These are phyloP conservation scores for Mrakia hoshinonis DNA, from an alignment of 768 basidiomycete species.

Conservation along the genomic window DNA sequence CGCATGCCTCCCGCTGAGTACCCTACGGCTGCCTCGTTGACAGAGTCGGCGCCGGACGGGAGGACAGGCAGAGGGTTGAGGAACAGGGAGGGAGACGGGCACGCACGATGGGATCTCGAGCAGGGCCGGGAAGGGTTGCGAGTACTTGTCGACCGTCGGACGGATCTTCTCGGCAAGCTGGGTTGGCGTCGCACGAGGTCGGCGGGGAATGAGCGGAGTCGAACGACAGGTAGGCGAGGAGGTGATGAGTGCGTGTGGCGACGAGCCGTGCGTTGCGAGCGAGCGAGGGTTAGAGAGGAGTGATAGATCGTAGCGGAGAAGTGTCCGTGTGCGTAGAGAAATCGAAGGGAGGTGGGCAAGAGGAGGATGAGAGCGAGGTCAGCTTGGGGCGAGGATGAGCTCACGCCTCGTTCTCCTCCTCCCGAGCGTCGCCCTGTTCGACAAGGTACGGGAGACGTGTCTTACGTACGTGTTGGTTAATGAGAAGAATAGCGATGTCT, in stretches of 20 bases:
- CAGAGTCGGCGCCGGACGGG: not conserved
- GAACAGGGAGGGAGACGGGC: not conserved
- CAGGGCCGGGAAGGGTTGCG: constrained; percentile 89
- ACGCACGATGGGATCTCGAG: constrained; percentile 92
- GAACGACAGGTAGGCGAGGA: not conserved
- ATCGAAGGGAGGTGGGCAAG: not conserved
- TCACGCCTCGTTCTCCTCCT: not conserved
- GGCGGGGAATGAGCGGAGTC: too few species aligned
- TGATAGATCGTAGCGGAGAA: not conserved
- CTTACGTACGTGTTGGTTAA: constrained; percentile 86
- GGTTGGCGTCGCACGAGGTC: too few species aligned
- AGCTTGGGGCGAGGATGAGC: not conserved
- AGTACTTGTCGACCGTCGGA: constrained; percentile 86
- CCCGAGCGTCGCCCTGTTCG: too few species aligned
- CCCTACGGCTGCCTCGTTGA: too few species aligned
- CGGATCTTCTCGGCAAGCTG: constrained; percentile 97
- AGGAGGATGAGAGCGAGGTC: not conserved
- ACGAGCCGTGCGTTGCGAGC: not conserved
- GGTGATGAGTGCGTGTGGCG: not conserved
- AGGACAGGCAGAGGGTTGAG: not conserved
- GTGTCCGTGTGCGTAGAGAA: not conserved
- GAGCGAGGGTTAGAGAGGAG: not conserved
- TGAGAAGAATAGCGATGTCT: constrained; percentile 91
- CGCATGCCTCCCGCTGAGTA: too few species aligned
- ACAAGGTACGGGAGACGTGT: not conserved